Conservation (phyloP, 2,329 filamentous ascomycete species). For the Aulographum hederae region DNA sequence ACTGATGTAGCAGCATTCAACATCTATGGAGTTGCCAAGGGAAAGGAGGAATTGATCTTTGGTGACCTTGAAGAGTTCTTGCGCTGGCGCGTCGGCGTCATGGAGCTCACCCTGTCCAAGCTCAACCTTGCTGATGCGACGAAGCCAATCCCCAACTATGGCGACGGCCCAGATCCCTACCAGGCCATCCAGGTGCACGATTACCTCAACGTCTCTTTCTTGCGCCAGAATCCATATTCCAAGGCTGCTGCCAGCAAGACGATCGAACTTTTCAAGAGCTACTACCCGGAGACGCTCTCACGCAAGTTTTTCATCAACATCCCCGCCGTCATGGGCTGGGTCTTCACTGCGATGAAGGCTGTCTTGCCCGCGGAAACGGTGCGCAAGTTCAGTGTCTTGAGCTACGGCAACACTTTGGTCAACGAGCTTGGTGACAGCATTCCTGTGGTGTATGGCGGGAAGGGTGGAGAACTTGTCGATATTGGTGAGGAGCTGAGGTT, state of each 20-base stretch:
- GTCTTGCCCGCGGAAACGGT: conserved; percentile 29
- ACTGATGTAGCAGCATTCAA: conserved; percentile 89
- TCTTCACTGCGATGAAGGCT: conserved; percentile 28
- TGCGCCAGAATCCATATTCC: conserved; percentile 60
- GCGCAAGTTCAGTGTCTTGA: conserved; percentile 29
- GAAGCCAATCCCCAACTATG: conserved; percentile 49
- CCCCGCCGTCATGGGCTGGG: conserved; percentile 74
- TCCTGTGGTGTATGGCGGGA: conserved; percentile 65
- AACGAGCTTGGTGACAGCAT: conserved; percentile 23
- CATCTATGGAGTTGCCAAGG: conserved; percentile 75
- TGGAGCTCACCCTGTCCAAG: conserved; percentile 68
- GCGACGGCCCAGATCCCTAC: conserved; percentile 54
- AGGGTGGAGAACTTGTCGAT: conserved; percentile 33
- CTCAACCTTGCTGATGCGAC: conserved; percentile 54
- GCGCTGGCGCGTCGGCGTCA: conserved; percentile 73
- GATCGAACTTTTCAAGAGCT: conserved; percentile 61
- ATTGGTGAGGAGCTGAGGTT: conserved; percentile 23
- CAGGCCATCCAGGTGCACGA: conserved; percentile 89
- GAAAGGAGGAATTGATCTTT: conserved; percentile 58
- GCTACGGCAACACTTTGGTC: conserved; percentile 46
- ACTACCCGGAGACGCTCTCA: conserved; percentile 76
- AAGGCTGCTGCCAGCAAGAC: conserved; percentile 63
- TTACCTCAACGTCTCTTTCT: conserved; percentile 74
- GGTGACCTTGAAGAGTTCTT: conserved; percentile 69
- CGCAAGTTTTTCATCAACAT: conserved; percentile 97